Percentiles rank a stretch among this genome's conserved stretches.
phyloP scores from a whole-genome alignment of 2,329 filamentous ascomycete species.

The Aspergillus sp. region DNA sequence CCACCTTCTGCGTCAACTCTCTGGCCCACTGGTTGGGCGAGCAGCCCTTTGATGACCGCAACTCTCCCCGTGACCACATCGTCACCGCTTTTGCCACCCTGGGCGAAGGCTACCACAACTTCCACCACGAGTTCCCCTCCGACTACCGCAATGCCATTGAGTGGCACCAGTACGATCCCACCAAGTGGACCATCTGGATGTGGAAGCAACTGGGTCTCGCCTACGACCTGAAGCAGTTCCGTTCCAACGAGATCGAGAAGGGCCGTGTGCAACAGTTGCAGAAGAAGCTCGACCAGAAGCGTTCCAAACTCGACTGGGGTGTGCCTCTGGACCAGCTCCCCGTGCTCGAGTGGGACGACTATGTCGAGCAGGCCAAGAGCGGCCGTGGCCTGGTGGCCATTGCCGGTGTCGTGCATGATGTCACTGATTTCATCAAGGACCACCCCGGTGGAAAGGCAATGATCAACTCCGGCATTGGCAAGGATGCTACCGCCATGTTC shows the following conservation, averaged over 20 bases:
- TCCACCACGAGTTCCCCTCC: slow-evolving; percentile 89
- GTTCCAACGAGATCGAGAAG: slow-evolving; percentile 86
- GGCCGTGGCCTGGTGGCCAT: slow-evolving; percentile 69
- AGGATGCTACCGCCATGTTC: slow-evolving; percentile 84
- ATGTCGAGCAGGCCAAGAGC: slow-evolving; percentile 66
- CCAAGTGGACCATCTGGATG: slow-evolving; percentile 78
- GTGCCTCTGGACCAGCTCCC: slow-evolving; percentile 76
- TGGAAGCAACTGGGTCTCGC: slow-evolving; percentile 81
- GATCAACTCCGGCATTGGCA: slow-evolving; percentile 72
- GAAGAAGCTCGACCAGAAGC: slow-evolving; percentile 89
- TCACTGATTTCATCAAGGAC: slow-evolving; percentile 75
- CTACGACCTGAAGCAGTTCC: slow-evolving; percentile 84
- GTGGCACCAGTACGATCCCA: slow-evolving; percentile 88
- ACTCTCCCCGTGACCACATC: slow-evolving; percentile 81
- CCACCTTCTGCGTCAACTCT: slow-evolving; percentile 89
- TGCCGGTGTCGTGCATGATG: slow-evolving; percentile 79
- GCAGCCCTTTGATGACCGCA: slow-evolving; percentile 86
- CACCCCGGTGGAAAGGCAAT: slow-evolving; percentile 86
- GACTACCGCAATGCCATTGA: slow-evolving; percentile 88
- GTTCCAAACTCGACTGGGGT: slow-evolving; percentile 75
- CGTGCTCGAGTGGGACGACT: slow-evolving; percentile 80
- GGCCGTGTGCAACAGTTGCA: slow-evolving; percentile 79
- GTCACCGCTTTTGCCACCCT: slow-evolving; percentile 79
- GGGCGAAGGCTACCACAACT: slow-evolving; percentile 88
- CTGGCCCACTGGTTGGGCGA: slow-evolving; percentile 86